Conservation (phyloP, 202 grass and related monocot genomes). For the Panicum virgatum region DNA sequence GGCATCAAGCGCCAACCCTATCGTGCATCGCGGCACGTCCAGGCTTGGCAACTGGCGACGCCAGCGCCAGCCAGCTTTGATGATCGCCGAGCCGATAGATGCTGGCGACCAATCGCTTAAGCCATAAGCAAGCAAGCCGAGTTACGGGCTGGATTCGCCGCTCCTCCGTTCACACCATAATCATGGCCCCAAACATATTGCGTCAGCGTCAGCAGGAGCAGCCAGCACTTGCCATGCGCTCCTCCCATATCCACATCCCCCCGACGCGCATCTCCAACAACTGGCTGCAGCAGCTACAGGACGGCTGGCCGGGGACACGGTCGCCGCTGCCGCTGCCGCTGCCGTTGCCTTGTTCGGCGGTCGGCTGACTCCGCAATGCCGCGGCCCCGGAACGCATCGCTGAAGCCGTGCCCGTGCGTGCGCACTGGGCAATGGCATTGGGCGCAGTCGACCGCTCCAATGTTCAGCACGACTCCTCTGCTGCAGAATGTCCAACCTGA, state of each 20-base stretch:
- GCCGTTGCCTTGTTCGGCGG: no score
- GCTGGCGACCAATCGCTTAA: background rate
- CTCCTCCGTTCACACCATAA: background rate
- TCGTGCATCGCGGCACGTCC: background rate
- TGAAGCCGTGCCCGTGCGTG: no score
- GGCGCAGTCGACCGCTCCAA: no score
- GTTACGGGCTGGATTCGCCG: background rate
- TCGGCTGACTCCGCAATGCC: no score
- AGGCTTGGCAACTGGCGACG: constrained; percentile 3
- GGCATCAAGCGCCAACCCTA: background rate
- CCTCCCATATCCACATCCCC: no score
- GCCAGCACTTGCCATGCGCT: no score
- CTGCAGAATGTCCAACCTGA: background rate
- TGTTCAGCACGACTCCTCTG: background rate
- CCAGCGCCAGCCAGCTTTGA: background rate
- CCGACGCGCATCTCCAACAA: background rate
- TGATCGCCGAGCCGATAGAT: background rate
- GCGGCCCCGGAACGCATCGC: no score
- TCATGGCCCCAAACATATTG: background rate
- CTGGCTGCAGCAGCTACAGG: background rate
- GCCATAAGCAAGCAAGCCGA: background rate
- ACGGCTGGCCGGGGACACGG: no score
- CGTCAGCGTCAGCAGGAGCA: no score
- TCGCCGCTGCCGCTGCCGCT: no score
- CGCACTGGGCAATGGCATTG: no score